Base-by-base conservation (phyloP, 768 basidiomycete genomes). In the Panaeolus papilionaceus region DNA sequence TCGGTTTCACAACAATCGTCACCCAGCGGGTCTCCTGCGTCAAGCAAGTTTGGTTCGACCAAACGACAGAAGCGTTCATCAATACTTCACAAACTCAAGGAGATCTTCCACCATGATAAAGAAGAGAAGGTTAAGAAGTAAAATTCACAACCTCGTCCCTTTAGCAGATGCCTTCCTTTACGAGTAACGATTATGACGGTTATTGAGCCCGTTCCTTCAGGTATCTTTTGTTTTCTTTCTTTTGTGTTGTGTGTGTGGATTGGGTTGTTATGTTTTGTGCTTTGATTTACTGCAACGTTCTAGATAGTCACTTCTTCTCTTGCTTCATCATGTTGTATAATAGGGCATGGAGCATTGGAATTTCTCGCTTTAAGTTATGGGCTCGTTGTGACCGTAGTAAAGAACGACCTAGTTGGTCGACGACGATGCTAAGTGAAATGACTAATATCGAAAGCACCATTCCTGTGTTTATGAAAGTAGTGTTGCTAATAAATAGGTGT, bases 41-140 rank as follows among this genome's bases (percentile, higher is more conserved):
- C 82, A 33, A 81, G 83, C 9, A 80, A 75, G 64, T 76, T 78
- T 65, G 79, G 77, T 23, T 78, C 81, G 1, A 64, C 71, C 14
- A 14, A 66, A 69, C n/a, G 76, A 74, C 16, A 83, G 67, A 88
- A 88, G 79, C 89, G 88, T 54, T 74, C 77, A 6, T 88, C 88
- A 16, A 73, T 90, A 38, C 82, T 91, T 64, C 83, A 83, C 28
- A 89, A 82, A 71, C 44, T 86, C 63, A 89, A 86, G 72, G 73
- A 81, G 45, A 72, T 88, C 6, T 90, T 91, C 71, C 72, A 78
- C 16, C 73, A 76, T 40, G 80, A 86, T 65, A 83, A 82, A 71
- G 80, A 85, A 23, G 76, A 82, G 71, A 74, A 78, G 67, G 78
- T 79, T 69, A 73, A 71, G 69, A 74, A 73, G 69, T 75, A 78